Evolutionary conservation across 1,284 basidiomycete species (phyloP).

Genomic region (Austroboletus niveus): DNA sequence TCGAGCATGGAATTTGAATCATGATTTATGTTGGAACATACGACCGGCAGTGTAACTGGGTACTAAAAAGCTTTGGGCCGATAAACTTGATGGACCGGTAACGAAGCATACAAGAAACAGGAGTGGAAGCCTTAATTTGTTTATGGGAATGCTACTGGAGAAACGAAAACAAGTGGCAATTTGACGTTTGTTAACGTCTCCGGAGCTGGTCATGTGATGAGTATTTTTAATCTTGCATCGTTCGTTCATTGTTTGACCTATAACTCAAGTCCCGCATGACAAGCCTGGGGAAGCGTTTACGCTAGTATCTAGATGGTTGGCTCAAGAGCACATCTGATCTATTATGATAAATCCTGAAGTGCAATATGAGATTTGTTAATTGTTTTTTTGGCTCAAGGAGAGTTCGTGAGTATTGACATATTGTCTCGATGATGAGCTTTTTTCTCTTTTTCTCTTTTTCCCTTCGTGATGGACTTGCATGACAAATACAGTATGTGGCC

Average conservation of each 20-base stretch:
- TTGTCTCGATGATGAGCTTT: neutral
- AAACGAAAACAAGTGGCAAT: constrained; percentile 57
- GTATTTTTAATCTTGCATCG: constrained; percentile 29
- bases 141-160: constrained; percentile 54
- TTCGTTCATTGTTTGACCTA: constrained; percentile 10
- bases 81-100: constrained; percentile 68
- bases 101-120: constrained; percentile 47
- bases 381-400: neutral
- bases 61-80: constrained; percentile 73
- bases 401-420: neutral
- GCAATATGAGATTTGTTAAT: neutral
- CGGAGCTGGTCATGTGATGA: constrained; percentile 73
- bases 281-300: constrained; percentile 59
- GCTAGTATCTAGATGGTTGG: constrained; percentile 62
- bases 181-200: constrained; percentile 67
- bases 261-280: constrained; percentile 58
- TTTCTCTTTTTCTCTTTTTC: neutral
- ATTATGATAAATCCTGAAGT: neutral
- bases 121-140: constrained; percentile 60
- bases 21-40: constrained; percentile 79
- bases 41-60: constrained; percentile 81
- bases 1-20: constrained; percentile 71
- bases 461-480: neutral
- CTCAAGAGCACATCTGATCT: constrained; percentile 39
- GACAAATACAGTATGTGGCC: neutral